Base-by-base conservation (phyloP, 225 moss, liverwort and hornwort genomes). In the Anthoceros angustus region DNA sequence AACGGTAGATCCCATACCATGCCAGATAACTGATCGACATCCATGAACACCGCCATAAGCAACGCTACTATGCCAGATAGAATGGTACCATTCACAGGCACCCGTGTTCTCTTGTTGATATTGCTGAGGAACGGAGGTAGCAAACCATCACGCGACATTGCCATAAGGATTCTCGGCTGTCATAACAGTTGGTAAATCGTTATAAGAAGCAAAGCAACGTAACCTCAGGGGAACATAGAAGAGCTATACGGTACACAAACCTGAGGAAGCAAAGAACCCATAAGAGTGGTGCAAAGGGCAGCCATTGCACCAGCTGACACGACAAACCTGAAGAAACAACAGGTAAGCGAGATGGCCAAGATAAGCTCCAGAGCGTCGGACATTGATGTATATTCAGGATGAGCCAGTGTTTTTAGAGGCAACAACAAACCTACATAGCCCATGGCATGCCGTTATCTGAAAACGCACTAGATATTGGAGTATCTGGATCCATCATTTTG, bases 101-200 rank as follows among this genome's bases (percentile, higher is more conserved):
- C 98, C 42, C 81, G 73, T 21, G 89, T 89, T 24, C 42, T 49
- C 26, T 76, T 74, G 76, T 89, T 83, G 9, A 98, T 55, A 23
- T 66, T 72, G 25, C 89, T 72, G 72, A 98, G 83, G 70, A 98
- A 92, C 8, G 80, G 80, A 6, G 98, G 98, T 18, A 98, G 80
- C 70, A 98, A 79, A 24, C 92, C 92, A 75, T 98, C 98, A 69
- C 98, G 85, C 14, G 92, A 82, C 98, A 98, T 98, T 11, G 98
- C 98, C 98, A 98, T 89, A 73, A 92, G 70, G 41, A 98, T 98
- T 83, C 98, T 92, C 69, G 98, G 98, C 98, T 98, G 88, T 70
- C 81, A 74, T 72, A 72, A 77, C 62, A 77, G 70, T 43, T 42
- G 25, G 20, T 40, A 63, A 46, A 15, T 2, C 16, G 10, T 24